Evolutionary conservation across 306 rosid species (phyloP).

Genomic region (Cucumis melo): DNA sequence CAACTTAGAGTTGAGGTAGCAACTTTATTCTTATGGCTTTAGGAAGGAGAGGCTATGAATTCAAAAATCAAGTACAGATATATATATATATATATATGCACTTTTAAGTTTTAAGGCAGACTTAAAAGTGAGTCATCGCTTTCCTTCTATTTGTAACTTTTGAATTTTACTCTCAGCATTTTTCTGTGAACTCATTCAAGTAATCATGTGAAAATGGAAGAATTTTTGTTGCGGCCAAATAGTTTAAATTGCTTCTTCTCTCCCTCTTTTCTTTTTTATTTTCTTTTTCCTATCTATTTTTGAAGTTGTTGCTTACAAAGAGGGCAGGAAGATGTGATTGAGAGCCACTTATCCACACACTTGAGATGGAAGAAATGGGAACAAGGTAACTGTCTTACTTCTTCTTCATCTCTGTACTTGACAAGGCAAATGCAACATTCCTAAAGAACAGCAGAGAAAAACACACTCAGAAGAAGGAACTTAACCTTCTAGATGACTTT

Average conservation of each 20-base stretch:
- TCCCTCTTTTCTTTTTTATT: too few species aligned
- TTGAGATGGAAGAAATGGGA: slow-evolving; percentile 68
- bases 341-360: slow-evolving; percentile 94
- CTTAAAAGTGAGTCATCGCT: background rate
- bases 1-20: background rate
- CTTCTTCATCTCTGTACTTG: slow-evolving; percentile 66
- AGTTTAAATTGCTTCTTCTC: background rate
- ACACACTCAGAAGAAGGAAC: background rate
- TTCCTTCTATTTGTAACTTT: background rate
- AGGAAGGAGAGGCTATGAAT: background rate
- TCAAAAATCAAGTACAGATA: background rate
- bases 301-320: slow-evolving; percentile 79
- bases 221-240: background rate
- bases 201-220: background rate
- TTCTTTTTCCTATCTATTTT: background rate
- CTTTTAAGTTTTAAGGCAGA: background rate
- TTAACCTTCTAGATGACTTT: background rate
- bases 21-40: background rate
- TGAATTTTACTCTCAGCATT: background rate
- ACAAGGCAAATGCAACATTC: slow-evolving; percentile 93
- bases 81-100: background rate
- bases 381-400: slow-evolving; percentile 75
- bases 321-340: slow-evolving; percentile 72
- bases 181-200: background rate
- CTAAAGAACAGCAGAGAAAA: slow-evolving; percentile 20